Evolutionary conservation across 2,329 filamentous ascomycete species (phyloP).

Genomic region (Claviceps lovelessii): DNA sequence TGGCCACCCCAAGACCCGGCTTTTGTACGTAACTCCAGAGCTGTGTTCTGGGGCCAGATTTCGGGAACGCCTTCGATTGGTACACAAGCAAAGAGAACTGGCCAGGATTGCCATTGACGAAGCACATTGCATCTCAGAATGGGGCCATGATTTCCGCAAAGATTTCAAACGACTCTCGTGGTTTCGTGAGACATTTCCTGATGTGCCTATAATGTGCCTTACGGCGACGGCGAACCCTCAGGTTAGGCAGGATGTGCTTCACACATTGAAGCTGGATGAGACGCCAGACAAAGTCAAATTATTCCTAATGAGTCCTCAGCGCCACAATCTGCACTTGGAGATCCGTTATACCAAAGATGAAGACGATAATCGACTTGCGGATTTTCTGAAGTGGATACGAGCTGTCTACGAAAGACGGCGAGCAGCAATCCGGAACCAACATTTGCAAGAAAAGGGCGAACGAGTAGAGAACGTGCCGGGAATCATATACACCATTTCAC

Average conservation of each 20-base stretch:
- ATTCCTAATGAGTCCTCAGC: constrained; percentile 72
- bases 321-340: constrained; percentile 82
- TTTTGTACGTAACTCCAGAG: constrained; percentile 90
- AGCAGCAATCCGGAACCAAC: constrained; percentile 40
- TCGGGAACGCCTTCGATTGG: constrained; percentile 55
- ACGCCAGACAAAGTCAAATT: constrained; percentile 45
- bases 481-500: constrained; percentile 66
- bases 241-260: constrained; percentile 72
- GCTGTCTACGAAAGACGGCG: constrained; percentile 56
- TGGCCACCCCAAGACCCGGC: constrained; percentile 66
- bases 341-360: constrained; percentile 70
- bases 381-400: constrained; percentile 66
- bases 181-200: constrained; percentile 68
- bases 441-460: constrained; percentile 40
- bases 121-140: constrained; percentile 94
- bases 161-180: constrained; percentile 78
- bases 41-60: constrained; percentile 68
- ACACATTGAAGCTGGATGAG: constrained; percentile 53
- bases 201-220: constrained; percentile 81
- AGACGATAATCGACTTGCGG: constrained; percentile 53
- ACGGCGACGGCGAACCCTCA: constrained; percentile 78
- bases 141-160: constrained; percentile 94
- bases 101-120: constrained; percentile 82
- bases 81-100: constrained; percentile 72
- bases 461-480: constrained; percentile 53